phyloP scores from a whole-genome alignment of 768 basidiomycete species.

The Lactarius quietus region DNA sequence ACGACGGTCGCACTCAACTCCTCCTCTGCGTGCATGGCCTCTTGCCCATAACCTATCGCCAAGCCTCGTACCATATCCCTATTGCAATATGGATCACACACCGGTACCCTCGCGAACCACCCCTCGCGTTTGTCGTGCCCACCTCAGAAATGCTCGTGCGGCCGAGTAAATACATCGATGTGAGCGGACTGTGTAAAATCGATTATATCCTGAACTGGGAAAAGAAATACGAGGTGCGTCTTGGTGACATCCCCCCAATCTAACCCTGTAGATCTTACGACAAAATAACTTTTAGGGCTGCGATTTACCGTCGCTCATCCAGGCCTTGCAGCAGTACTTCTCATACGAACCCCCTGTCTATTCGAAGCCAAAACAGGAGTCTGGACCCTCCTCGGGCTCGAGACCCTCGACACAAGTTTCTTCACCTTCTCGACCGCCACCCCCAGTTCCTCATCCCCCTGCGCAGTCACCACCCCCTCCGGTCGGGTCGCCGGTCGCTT shows the following conservation, averaged over 20 bases:
- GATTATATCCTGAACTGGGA: conserved; percentile 77
- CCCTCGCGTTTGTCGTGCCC: conserved; percentile 88
- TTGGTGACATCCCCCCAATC: conserved; percentile 25
- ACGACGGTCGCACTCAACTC: conserved; percentile 90
- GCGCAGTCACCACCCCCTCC: conserved; percentile 13
- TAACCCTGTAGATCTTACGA: conserved; percentile 12
- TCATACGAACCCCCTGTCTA: conserved; percentile 87
- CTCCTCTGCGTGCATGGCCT: conserved; percentile 90
- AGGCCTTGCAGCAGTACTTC: conserved; percentile 78
- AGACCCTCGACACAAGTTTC: conserved; percentile 26
- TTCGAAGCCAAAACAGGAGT: conserved; percentile 58
- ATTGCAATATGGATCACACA: conserved; percentile 82
- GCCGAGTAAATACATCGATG: conserved; percentile 69
- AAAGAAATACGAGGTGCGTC: conserved; percentile 75
- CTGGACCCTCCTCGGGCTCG: conserved; percentile 23
- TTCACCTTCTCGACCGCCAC: conserved; percentile 25
- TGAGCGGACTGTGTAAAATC: conserved; percentile 67
- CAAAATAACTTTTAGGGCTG: conserved; percentile 54
- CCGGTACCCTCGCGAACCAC: conserved; percentile 80
- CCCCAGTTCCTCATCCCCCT: conserved; percentile 24
- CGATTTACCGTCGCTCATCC: conserved; percentile 65
- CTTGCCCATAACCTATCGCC: conserved; percentile 78
- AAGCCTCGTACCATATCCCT: conserved; percentile 87
- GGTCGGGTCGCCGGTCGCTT: conserved; percentile 21
- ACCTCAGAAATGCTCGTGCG: conserved; percentile 88